A percentile compares a stretch with the other conserved stretches of the same genome.
Evolutionary conservation across 2,329 filamentous ascomycete species (phyloP).

Genomic region (Botrytis deweyae): DNA sequence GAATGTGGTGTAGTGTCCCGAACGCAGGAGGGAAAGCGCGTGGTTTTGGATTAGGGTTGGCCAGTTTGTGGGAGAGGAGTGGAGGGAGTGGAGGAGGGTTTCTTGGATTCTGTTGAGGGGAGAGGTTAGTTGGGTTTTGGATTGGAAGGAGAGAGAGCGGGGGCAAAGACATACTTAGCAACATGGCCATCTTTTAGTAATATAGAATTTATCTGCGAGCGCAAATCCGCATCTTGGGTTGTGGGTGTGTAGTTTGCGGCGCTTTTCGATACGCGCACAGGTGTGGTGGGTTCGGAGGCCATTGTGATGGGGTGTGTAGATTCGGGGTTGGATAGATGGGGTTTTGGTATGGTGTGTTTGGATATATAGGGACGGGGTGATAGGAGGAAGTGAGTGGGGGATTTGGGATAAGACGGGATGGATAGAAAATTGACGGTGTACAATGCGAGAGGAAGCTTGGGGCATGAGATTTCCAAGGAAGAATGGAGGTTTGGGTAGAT

Average conservation of each 20-base stretch:
- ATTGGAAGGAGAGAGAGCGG: constrained; percentile 13
- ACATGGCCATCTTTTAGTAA: constrained; percentile 60
- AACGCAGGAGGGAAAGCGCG: constrained; percentile 59
- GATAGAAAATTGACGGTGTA: background rate
- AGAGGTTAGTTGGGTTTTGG: constrained; percentile 19
- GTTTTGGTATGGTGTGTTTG: background rate
- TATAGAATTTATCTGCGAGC: constrained; percentile 61
- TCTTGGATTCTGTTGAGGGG: constrained; percentile 58
- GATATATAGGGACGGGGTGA: background rate
- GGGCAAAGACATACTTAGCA: constrained; percentile 48
- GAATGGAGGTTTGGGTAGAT: background rate
- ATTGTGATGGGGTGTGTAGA: constrained; percentile 23
- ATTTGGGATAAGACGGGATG: background rate
- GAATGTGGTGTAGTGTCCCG: constrained; percentile 59
- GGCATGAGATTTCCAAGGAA: background rate
- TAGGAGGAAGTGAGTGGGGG: background rate
- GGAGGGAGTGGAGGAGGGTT: constrained; percentile 59
- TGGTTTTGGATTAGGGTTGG: constrained; percentile 59
- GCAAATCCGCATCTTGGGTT: constrained; percentile 60
- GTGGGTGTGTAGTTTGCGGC: constrained; percentile 58
- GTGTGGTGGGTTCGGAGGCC: constrained; percentile 43
- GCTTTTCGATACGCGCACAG: constrained; percentile 58
- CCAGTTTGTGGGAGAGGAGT: constrained; percentile 61
- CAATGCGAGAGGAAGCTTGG: background rate
- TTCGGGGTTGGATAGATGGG: background rate